Base-by-base conservation (phyloP, 768 basidiomycete species). In the Amanita inopinata region DNA sequence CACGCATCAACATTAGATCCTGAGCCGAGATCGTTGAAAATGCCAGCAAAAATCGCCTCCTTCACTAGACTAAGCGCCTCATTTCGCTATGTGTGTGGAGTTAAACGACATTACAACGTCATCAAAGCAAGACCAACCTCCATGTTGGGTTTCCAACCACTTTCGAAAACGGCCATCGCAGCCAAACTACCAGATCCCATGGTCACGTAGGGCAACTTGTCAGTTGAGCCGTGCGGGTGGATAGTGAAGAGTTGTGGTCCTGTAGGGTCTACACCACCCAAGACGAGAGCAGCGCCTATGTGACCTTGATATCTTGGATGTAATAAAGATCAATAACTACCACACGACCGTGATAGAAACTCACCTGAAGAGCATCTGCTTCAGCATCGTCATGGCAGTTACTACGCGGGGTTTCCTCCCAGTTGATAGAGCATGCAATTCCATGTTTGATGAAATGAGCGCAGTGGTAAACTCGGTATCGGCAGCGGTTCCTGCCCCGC, bases 1-100 rank as follows among this genome's bases (percentile, higher is more conserved):
- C 93, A 94, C 1, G 92, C 94, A 61, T 99, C 96, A 54, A 98
- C 78, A 59, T 99, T 98, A n/a, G 89, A 92, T 32, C 96, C 96
- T 0, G 94, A 97, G 3, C 96, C 96, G 24, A 98, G 78, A 68
- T 99, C 96, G 67, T 99, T 98, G 76, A 96, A 98, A 58, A 99
- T 93, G 74, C 96, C 96, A 2, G 90, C 87, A 17, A 84, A 80
- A 54, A 99, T 80, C 34, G 96, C 93, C 28, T 78, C 71, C 45
- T 83, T 78, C 27, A 97, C 92, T 14, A 98, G 71, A 4, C 68
- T 66, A 37, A 98, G 74, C 2, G 91, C 94, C 18, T 84, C 82
- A 31, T 77, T 74, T 30, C 86, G 76, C 86, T 93, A 60, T 27
- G 36, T 32, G 14, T 9, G 27, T 38, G 1, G 46, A 19, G 33